phyloP scores from a whole-genome alignment of 495 filamentous ascomycete species.

The Daldinia childiae region DNA sequence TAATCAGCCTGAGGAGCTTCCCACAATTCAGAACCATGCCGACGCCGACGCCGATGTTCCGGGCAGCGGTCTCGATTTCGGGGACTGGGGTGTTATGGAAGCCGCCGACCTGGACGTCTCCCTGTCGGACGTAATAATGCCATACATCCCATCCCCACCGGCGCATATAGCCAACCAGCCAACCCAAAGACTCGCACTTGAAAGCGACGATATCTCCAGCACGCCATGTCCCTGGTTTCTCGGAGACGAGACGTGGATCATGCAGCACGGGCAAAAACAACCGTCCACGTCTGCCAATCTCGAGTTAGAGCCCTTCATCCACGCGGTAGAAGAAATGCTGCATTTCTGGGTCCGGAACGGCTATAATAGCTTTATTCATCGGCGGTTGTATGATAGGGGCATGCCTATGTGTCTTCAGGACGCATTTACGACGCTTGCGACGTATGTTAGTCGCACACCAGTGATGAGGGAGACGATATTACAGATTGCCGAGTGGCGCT shows the following conservation, averaged over 20 bases:
- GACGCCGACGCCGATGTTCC: not conserved
- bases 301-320: not conserved
- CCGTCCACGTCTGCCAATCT: not conserved
- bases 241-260: not conserved
- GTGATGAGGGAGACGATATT: not conserved
- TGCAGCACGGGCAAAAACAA: not conserved
- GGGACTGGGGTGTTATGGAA: not conserved
- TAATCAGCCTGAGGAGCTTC: not conserved
- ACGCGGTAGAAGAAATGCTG: not conserved
- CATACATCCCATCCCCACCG: not conserved
- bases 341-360: not conserved
- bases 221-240: not conserved
- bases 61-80: not conserved
- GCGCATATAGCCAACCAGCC: not conserved
- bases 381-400: not conserved
- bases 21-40: not conserved
- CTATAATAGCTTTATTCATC: not conserved
- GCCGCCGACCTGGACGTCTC: not conserved
- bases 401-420: not conserved
- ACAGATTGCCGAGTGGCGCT: not conserved
- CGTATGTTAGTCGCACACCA: not conserved
- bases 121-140: not conserved
- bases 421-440: not conserved
- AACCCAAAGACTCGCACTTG: not conserved
- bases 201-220: not conserved